Conservation (phyloP, 2,329 filamentous ascomycete genomes). For the Fusarium sacchari region DNA sequence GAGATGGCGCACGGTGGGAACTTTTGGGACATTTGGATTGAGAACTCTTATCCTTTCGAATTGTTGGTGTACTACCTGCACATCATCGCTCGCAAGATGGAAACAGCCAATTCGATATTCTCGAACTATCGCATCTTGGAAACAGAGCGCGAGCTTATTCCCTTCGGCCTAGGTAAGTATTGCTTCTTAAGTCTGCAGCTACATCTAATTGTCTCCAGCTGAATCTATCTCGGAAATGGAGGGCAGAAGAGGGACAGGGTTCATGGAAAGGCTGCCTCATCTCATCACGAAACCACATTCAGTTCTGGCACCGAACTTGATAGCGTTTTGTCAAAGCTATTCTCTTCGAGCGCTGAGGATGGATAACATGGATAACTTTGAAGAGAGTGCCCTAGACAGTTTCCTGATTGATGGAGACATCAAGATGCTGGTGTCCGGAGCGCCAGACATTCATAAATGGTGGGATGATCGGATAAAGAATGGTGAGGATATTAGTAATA, state of each 20-base stretch:
- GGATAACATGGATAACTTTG: neutral
- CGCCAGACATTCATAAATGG: neutral
- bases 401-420: neutral
- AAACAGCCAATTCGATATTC: neutral
- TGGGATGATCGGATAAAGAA: neutral
- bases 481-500: accelerated
- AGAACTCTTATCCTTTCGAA: neutral
- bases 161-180: neutral
- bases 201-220: neutral
- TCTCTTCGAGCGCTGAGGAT: neutral
- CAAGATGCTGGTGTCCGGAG: neutral
- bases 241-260: neutral
- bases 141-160: neutral
- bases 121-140: neutral
- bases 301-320: neutral
- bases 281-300: neutral
- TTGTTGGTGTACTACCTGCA: neutral
- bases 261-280: neutral
- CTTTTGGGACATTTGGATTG: neutral
- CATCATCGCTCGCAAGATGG: neutral
- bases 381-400: neutral
- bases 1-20: neutral
- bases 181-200: accelerated
- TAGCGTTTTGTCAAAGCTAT: neutral
- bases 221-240: neutral